Percentiles rank a stretch among this genome's conserved stretches.
phyloP scores from a whole-genome alignment of 331 rosid genomes.

The Rosa hybrid region DNA sequence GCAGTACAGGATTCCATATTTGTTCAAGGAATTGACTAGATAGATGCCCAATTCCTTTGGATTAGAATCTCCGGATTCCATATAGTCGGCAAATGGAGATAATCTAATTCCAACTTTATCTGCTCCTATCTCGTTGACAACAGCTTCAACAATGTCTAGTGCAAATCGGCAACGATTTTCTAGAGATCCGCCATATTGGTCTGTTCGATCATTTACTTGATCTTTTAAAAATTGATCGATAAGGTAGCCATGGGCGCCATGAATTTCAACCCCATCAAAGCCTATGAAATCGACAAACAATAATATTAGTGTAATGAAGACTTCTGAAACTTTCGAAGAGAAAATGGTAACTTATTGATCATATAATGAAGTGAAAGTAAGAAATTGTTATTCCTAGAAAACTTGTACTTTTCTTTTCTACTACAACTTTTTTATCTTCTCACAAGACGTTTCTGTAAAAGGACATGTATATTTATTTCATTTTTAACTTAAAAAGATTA shows the following conservation, averaged over 20 bases:
- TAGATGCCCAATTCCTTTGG: slow-evolving; percentile 57
- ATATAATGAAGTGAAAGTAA: not conserved
- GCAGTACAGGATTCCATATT: slow-evolving; percentile 47
- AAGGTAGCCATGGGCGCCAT: slow-evolving; percentile 76
- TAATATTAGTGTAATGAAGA: not conserved
- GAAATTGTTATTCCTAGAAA: not conserved
- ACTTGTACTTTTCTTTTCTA: slow-evolving; percentile 1
- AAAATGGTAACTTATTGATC: not conserved
- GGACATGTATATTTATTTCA: too few species aligned
- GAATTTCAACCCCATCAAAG: slow-evolving; percentile 85
- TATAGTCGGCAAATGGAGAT: slow-evolving; percentile 58
- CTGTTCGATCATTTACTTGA: slow-evolving; percentile 60
- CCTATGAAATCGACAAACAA: slow-evolving; percentile 34
- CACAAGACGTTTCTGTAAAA: not conserved
- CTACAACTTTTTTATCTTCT: not conserved
- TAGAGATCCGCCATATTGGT: slow-evolving; percentile 71
- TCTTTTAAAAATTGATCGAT: slow-evolving; percentile 75
- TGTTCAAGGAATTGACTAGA: slow-evolving; percentile 53
- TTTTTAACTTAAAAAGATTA: not conserved
- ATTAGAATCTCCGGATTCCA: slow-evolving; percentile 54
- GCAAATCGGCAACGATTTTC: slow-evolving; percentile 66
- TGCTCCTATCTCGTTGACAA: slow-evolving; percentile 57
- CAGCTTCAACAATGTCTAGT: slow-evolving; percentile 60
- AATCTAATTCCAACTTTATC: slow-evolving; percentile 70
- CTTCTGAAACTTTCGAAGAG: not conserved